These are phyloP conservation scores for Gentiana straminea DNA, from an alignment of 257 asterid genomes.

Conservation along the genomic window DNA sequence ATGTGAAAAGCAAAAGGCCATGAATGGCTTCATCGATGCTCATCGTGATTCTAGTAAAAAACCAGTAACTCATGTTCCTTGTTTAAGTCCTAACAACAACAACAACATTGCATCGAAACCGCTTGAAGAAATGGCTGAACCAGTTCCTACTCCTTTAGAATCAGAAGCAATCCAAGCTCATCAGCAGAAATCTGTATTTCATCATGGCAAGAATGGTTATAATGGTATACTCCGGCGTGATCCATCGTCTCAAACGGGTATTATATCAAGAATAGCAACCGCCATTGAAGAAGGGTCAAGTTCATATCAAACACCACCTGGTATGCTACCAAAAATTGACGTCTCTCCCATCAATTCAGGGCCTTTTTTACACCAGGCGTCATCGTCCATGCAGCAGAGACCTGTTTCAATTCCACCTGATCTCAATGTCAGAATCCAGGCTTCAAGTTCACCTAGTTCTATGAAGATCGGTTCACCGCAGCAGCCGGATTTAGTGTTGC, in stretches of 20 bases:
- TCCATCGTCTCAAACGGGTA: conserved; percentile 18
- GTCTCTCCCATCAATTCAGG: conserved; percentile 15
- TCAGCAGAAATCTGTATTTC: conserved; percentile 14
- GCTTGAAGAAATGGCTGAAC: conserved; percentile 41
- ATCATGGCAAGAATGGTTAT: conserved; percentile 34
- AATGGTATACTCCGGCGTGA: conserved; percentile 20
- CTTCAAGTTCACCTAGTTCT: conserved; percentile 56
- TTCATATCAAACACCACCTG: conserved; percentile 12
- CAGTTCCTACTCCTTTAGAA: conserved; percentile 18
- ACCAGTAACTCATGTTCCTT: conserved; percentile 28
- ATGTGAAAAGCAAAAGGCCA: conserved; percentile 30
- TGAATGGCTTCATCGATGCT: conserved; percentile 16
- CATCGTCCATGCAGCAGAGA: conserved; percentile 9
- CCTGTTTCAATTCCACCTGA: conserved; percentile 40
- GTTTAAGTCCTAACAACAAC: conserved; percentile 15
- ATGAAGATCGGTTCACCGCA: conserved; percentile 67
- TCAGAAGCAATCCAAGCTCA: not conserved
- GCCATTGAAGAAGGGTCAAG: conserved; percentile 9
- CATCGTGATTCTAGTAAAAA: conserved; percentile 25
- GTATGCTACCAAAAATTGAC: conserved; percentile 12
- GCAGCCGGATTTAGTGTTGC: conserved; percentile 87
- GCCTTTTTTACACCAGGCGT: conserved; percentile 1
- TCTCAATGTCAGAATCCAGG: conserved; percentile 50
- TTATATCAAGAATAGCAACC: conserved; percentile 16
- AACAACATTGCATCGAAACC: too few relatives aligned